A percentile compares a stretch with the other conserved stretches of the same genome.
Evolutionary conservation across 139 green algal species (phyloP).

Genomic region (Pleodorina starrii): DNA sequence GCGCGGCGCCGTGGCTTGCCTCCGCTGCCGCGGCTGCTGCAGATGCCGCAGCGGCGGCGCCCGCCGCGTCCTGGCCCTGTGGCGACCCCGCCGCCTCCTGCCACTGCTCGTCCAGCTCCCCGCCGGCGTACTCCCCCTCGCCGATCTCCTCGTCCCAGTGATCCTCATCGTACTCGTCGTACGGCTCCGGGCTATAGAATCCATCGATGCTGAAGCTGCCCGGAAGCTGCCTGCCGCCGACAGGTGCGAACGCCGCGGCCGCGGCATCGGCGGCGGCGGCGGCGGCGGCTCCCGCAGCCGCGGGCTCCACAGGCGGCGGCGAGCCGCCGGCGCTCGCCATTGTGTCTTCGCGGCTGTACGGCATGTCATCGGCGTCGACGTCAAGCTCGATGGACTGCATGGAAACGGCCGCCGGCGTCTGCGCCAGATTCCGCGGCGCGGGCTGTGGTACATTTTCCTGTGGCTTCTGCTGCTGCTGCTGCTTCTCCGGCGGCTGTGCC

Average conservation of each 20-base stretch:
- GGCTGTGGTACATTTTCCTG: too few species aligned
- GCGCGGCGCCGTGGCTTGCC: too few species aligned
- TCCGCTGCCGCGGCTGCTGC: too few species aligned
- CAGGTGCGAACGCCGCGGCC: neutral
- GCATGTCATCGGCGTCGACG: constrained; percentile 8
- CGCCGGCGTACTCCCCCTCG: neutral
- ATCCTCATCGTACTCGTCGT: neutral
- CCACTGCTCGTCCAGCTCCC: neutral
- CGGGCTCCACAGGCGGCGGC: neutral
- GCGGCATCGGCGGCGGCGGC: too few species aligned
- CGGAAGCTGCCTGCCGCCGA: constrained; percentile 15
- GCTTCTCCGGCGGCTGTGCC: too few species aligned
- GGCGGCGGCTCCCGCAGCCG: neutral
- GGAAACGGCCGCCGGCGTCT: neutral
- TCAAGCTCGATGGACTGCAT: constrained; percentile 41
- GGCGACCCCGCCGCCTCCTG: too few species aligned
- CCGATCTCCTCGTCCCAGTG: neutral
- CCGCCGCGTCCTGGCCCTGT: too few species aligned
- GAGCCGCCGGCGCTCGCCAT: neutral
- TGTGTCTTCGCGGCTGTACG: neutral
- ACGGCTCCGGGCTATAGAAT: neutral
- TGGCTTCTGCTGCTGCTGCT: neutral
- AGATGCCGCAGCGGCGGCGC: too few species aligned
- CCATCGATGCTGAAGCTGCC: constrained; percentile 34
- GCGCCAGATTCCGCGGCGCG: neutral